A percentile compares a stretch with the other conserved stretches of the same genome.
Conservation (phyloP, 176 grass and related monocot species). For the Miscanthus lutarioriparius region DNA sequence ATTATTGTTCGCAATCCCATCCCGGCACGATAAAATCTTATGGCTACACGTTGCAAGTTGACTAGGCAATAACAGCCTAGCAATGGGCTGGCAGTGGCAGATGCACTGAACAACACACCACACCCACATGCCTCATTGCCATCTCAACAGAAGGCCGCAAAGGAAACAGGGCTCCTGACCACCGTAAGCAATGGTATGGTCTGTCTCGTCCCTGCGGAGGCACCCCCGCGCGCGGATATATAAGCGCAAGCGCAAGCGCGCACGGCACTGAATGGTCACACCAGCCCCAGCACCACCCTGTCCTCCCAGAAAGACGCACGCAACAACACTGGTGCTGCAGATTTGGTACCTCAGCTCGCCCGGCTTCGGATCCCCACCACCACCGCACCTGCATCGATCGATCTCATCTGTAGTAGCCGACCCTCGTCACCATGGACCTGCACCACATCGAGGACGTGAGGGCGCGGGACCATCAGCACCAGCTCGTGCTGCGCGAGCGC, state of each 20-base stretch:
- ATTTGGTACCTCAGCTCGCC: not conserved
- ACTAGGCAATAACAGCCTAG: slow-evolving; percentile 21
- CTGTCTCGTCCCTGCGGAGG: not conserved
- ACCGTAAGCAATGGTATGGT: too few species aligned
- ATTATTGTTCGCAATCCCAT: not conserved
- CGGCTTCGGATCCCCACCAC: not conserved
- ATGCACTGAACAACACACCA: not conserved
- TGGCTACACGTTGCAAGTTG: slow-evolving; percentile 34
- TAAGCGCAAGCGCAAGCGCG: not conserved
- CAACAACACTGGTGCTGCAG: too few species aligned
- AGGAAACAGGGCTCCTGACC: too few species aligned
- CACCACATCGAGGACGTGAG: not conserved
- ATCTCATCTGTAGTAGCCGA: not conserved
- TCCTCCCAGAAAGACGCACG: too few species aligned
- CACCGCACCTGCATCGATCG: not conserved
- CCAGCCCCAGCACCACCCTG: too few species aligned
- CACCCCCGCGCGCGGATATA: not conserved
- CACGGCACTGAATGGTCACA: not conserved
- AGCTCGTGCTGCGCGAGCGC: slow-evolving; percentile 57
- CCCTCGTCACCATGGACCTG: slow-evolving; percentile 24
- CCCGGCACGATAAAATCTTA: not conserved
- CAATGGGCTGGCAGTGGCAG: not conserved
- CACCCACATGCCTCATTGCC: slow-evolving; percentile 15
- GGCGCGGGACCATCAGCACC: not conserved
- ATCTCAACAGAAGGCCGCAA: slow-evolving; percentile 4